Base-by-base conservation (phyloP, 768 basidiomycete genomes). In the Cubamyces sp. region DNA sequence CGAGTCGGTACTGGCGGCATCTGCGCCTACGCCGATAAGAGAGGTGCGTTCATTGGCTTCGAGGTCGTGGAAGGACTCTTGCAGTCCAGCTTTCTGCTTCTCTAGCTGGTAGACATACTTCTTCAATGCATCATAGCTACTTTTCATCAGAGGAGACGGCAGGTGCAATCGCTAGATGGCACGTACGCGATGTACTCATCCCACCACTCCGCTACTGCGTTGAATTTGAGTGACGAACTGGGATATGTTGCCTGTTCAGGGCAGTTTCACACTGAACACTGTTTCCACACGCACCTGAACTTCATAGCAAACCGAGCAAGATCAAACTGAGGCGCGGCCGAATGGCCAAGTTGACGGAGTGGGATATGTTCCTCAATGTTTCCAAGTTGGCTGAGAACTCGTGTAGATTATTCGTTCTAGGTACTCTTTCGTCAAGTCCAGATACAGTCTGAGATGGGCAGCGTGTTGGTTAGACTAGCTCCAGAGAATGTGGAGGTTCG, bases 141-240 rank as follows among this genome's bases (percentile, higher is more conserved):
- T 18, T 16, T 30, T 23, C 25, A 45, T 49, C 48, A 39, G 39
- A 2, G 48, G 46, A 25, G n/a, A 51, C 16, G 52, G 16, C 14
- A 16, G 9, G 55, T 12, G 15, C 23, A 40, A 30, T 8, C n/a
- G 19, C 11, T 21, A 28, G 25, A 37, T 3, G 21, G 40, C 16
- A 83, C 90, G 64, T 68, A 94, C 87, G 89, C 84, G 47, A 96
- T 92, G 72, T 96, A 96, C 52, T 94, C 88, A 64, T 93, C 91
- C 88, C 90, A 91, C 93, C 93, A 95, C 53, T 96, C 93, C 0
- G 92, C 80, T 25, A 94, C 90, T 3, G 92, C 91, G 68, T 96
- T 96, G 76, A 95, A 95, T 74, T 93, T 92, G 70, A 95, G 82
- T 9, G 92, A 90, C 34, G 90, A 91, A 69, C 90, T 92, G 28